Evolutionary conservation across 768 basidiomycete genomes (phyloP).

Genomic region (Tylopilus felleus): DNA sequence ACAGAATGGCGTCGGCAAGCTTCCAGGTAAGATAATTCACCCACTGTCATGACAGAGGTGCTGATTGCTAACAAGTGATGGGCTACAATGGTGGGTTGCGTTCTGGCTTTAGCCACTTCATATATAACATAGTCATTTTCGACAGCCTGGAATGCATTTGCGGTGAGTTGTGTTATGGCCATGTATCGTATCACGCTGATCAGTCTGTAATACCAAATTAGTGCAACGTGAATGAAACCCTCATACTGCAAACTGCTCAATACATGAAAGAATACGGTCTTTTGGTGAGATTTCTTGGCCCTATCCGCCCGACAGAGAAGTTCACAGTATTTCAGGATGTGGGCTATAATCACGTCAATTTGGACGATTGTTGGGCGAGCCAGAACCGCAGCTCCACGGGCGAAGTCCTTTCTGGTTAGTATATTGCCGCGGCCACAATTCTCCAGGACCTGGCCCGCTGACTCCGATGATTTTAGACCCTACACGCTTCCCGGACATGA

Average conservation of each 20-base stretch:
- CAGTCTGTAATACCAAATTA: slow-evolving; percentile 19
- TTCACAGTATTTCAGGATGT: slow-evolving; percentile 37
- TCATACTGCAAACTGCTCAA: slow-evolving; percentile 47
- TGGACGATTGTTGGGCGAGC: slow-evolving; percentile 65
- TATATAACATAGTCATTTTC: slow-evolving; percentile 1
- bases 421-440: background rate
- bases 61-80: slow-evolving; percentile 26
- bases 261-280: slow-evolving; percentile 54
- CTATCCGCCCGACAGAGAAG: background rate
- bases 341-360: slow-evolving; percentile 57
- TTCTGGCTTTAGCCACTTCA: background rate
- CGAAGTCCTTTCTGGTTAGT: slow-evolving; percentile 52
- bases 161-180: slow-evolving; percentile 35
- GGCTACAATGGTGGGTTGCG: slow-evolving; percentile 28
- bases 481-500: slow-evolving; percentile 55
- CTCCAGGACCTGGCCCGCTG: background rate
- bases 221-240: slow-evolving; percentile 56
- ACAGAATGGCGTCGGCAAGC: slow-evolving; percentile 31
- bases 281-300: slow-evolving; percentile 29
- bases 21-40: slow-evolving; percentile 24
- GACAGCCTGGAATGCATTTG: slow-evolving; percentile 65
- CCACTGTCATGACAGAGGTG: background rate
- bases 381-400: slow-evolving; percentile 49
- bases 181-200: background rate
- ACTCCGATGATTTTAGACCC: slow-evolving; percentile 35